Percentiles rank a stretch among this genome's conserved stretches.
Evolutionary conservation across 139 green algal species (phyloP).

Genomic region (Ostreobium quekettii): DNA sequence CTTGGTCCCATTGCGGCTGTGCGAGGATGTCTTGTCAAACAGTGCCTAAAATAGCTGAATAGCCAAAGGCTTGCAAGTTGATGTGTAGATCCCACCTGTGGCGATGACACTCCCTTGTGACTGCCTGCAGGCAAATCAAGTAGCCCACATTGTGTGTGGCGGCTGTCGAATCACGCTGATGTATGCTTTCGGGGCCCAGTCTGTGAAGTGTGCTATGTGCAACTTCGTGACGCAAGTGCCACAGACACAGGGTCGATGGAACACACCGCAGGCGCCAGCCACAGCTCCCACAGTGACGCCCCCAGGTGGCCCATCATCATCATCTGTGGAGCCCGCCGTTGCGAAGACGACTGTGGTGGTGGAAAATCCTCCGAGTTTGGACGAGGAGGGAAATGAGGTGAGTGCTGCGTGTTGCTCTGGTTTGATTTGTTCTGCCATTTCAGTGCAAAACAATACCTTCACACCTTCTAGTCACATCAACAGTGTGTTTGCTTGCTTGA

Average conservation of each 20-base stretch:
- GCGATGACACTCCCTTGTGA: too few relatives aligned
- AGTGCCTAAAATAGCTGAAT: too few relatives aligned
- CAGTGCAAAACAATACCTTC: too few relatives aligned
- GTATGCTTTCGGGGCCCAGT: conserved; percentile 77
- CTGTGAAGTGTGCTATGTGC: conserved; percentile 89
- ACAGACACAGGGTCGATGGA: not conserved
- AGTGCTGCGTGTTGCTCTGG: too few relatives aligned
- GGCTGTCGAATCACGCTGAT: conserved; percentile 82
- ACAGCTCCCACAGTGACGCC: not conserved
- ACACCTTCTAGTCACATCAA: too few relatives aligned
- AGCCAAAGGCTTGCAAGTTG: too few relatives aligned
- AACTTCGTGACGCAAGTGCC: conserved; percentile 66
- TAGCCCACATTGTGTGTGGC: conserved; percentile 79
- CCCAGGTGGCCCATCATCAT: too few relatives aligned
- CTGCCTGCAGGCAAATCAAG: conserved; percentile 44
- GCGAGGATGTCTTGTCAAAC: too few relatives aligned
- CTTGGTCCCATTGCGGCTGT: too few relatives aligned
- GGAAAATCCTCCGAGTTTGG: conserved; percentile 62
- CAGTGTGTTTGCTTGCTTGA: too few relatives aligned
- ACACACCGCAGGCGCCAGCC: conserved; percentile 10
- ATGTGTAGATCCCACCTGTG: too few relatives aligned
- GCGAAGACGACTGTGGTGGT: conserved; percentile 63
- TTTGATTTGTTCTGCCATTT: too few relatives aligned
- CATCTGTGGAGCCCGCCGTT: not conserved
- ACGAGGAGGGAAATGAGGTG: conserved; percentile 68